These are phyloP conservation scores for Termitomyces sp. DNA, from an alignment of 768 basidiomycete species.

Conservation along the genomic window DNA sequence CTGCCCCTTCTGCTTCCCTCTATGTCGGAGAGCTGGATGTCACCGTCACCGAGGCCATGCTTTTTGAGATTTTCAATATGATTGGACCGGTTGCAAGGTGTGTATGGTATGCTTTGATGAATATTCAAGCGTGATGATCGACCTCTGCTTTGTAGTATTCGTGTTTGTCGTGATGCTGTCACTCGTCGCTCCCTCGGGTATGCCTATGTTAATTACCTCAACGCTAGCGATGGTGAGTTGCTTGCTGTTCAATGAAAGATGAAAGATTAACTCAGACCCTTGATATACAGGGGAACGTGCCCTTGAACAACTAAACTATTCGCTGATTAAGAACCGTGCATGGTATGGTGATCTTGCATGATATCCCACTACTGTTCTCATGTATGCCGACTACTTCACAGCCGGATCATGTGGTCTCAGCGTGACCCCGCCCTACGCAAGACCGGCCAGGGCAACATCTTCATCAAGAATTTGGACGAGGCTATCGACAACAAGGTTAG, in stretches of 20 bases:
- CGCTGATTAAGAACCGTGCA: slow-evolving; percentile 95
- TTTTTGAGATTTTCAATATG: slow-evolving; percentile 99
- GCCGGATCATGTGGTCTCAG: slow-evolving; percentile 99
- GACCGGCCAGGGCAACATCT: slow-evolving; percentile 99
- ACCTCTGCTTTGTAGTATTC: slow-evolving; percentile 57
- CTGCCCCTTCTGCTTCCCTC: slow-evolving; percentile 85
- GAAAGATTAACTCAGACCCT: slow-evolving; percentile 7
- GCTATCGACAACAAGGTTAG: slow-evolving; percentile 93
- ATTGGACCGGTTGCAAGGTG: slow-evolving; percentile 98
- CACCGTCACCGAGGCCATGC: slow-evolving; percentile 98
- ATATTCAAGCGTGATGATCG: background rate
- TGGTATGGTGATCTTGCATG: slow-evolving; percentile 53
- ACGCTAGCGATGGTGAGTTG: slow-evolving; percentile 79
- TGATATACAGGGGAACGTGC: slow-evolving; percentile 79
- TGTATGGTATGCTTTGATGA: slow-evolving; percentile 18
- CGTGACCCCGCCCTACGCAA: slow-evolving; percentile 98
- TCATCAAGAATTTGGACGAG: slow-evolving; percentile 99
- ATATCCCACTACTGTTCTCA: slow-evolving; percentile 7
- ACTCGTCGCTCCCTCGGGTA: slow-evolving; percentile 99
- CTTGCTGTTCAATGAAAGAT: background rate
- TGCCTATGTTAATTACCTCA: slow-evolving; percentile 99
- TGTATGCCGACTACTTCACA: slow-evolving; percentile 22
- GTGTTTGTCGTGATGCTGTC: slow-evolving; percentile 99
- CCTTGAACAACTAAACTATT: slow-evolving; percentile 98
- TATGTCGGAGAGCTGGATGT: slow-evolving; percentile 99